Evolutionary conservation across 345 rosid species (phyloP), one percentile per base, ranked within the genome.

Genomic region (Lepidium sativum): DNA sequence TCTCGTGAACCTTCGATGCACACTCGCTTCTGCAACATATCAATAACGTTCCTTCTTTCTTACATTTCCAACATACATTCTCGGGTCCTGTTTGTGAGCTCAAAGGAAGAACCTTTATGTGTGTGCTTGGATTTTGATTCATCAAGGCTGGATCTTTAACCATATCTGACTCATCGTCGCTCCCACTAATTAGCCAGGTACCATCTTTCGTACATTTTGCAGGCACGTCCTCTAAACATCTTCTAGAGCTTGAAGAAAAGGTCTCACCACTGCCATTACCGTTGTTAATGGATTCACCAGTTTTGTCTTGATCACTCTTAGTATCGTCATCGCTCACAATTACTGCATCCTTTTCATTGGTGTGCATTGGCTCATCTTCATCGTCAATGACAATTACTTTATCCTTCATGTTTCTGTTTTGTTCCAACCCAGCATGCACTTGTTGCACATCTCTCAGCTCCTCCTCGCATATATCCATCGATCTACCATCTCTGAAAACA

Each of bases 11-110:
- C 45, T 66, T 73, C 1, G 50, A 14, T 27, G 43, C 43, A 60
- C 72, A 73, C 34, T 73, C 72, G 15, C 57, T 53, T 27, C 63
- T 60, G 63, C 68, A 60, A 60, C 77, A 73, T 44, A 52, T 29
- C 57, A 66, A 60, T 9, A 73, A 60, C 1, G 50, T 53, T 53
- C 77, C 77, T 52, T 53, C 52, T 73, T 60, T 59, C 9, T 37
- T 20, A 53, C 72, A 73, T 60, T 73, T 67, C 67, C 62, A 60
- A 9, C 72, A 73, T 25, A 52, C 37, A 42, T 43, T 66, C 55
- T 35, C 41, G 0, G 53, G 34, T 40, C 66, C 57, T 7, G 60
- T 21, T 20, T 8, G 9, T 6, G 23, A 55, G 42, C 45, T 49
- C 31, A 31, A 55, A 56, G 59, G 59, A 63, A 35, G 27, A 67